A percentile compares a stretch with the other conserved stretches of the same genome.
phyloP scores from a whole-genome alignment of 2,329 filamentous ascomycete species.

The Acrocalymma vagum region DNA sequence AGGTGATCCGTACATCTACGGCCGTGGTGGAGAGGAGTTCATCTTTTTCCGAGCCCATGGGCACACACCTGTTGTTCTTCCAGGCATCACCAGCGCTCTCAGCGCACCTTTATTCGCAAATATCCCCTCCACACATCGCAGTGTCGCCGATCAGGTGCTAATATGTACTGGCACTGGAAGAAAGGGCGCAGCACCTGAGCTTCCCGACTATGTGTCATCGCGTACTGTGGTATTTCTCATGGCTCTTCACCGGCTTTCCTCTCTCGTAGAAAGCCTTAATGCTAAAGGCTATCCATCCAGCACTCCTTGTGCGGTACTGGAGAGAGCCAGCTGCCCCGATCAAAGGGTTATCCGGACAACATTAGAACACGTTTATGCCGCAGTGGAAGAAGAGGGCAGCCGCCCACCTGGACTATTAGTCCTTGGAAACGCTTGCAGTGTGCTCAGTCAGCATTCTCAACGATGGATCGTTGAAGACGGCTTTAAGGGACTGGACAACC shows the following conservation, averaged over 20 bases:
- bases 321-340: constrained; percentile 92
- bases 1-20: constrained; percentile 96
- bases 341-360: constrained; percentile 93
- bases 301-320: constrained; percentile 93
- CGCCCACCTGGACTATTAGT: constrained; percentile 89
- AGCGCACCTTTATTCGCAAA: constrained; percentile 87
- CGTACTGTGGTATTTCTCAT: constrained; percentile 94
- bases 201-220: constrained; percentile 77
- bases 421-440: constrained; percentile 83
- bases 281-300: constrained; percentile 69
- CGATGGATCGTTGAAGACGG: constrained; percentile 90
- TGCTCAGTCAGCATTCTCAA: constrained; percentile 69
- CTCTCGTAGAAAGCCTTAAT: constrained; percentile 73
- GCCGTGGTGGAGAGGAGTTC: constrained; percentile 91
- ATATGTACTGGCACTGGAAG: constrained; percentile 97
- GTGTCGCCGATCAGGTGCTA: constrained; percentile 89
- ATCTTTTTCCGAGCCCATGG: constrained; percentile 80
- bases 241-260: constrained; percentile 85
- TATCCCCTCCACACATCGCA: constrained; percentile 88
- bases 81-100: constrained; percentile 89
- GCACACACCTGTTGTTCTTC: constrained; percentile 76
- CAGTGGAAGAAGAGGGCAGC: constrained; percentile 88
- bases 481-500: constrained; percentile 73
- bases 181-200: constrained; percentile 83
- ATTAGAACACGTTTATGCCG: constrained; percentile 77